Conservation (phyloP, 1,284 basidiomycete genomes). For the Anthracocystis panici-leucophaei region DNA sequence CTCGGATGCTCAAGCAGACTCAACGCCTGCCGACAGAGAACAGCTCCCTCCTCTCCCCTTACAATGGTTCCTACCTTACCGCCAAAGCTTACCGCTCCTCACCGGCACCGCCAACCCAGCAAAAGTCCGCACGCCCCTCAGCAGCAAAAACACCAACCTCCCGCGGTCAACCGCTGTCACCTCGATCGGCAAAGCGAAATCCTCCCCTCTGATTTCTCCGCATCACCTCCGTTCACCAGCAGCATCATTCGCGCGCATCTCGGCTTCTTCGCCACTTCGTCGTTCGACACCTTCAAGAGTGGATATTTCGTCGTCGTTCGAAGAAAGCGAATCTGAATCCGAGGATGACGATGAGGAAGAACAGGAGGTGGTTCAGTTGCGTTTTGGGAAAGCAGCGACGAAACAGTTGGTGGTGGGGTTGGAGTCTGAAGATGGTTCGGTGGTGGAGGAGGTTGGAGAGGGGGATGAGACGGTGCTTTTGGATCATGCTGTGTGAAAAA, state of each 20-base stretch:
- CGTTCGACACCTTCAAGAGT: conserved; percentile 5
- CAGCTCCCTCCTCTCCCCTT: neutral
- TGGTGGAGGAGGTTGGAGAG: conserved; percentile 8
- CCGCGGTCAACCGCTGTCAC: conserved; percentile 5
- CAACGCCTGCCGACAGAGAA: neutral
- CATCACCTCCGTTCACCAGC: neutral
- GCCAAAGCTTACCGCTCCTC: neutral
- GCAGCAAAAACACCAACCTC: conserved; percentile 29
- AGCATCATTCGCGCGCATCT: neutral
- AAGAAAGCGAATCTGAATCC: conserved; percentile 22
- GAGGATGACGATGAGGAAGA: conserved; percentile 15
- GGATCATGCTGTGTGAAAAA: conserved; percentile 3
- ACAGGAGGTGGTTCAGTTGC: conserved; percentile 28
- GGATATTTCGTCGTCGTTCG: conserved; percentile 16
- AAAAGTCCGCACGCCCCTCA: conserved; percentile 22
- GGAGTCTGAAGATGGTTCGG: conserved; percentile 19
- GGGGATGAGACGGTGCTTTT: conserved; percentile 32
- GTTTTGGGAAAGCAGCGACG: neutral
- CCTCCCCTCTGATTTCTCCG: neutral
- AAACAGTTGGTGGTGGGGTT: conserved; percentile 26
- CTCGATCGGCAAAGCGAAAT: neutral
- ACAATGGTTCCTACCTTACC: neutral
- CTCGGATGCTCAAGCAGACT: neutral
- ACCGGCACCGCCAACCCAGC: neutral
- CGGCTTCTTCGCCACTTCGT: conserved; percentile 16